These are phyloP conservation scores for Exophiala viscosa DNA, from an alignment of 2,329 filamentous ascomycete genomes.

Conservation along the genomic window DNA sequence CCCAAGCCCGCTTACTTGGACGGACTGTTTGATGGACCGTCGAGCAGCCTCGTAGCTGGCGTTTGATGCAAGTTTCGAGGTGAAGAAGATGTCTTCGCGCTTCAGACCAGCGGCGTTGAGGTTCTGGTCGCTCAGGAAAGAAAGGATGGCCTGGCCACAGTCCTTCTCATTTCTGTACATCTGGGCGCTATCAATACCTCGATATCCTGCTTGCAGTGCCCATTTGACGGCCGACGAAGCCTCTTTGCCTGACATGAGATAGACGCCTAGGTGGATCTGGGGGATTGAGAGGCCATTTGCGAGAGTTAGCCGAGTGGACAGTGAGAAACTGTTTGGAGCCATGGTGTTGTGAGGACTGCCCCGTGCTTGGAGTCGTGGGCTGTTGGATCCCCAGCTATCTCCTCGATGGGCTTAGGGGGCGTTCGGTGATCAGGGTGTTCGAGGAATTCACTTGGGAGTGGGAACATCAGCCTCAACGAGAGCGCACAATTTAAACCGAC, in stretches of 20 bases:
- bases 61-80: slow-evolving; percentile 70
- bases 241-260: slow-evolving; percentile 63
- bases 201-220: slow-evolving; percentile 47
- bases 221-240: slow-evolving; percentile 56
- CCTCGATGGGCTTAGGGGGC: no score
- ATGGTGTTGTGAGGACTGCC: slow-evolving; percentile 3
- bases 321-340: slow-evolving; percentile 25
- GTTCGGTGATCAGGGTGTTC: no score
- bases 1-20: slow-evolving; percentile 63
- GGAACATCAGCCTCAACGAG: no score
- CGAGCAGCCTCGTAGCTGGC: slow-evolving; percentile 65
- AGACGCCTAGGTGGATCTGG: slow-evolving; percentile 69
- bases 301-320: slow-evolving; percentile 43
- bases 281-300: slow-evolving; percentile 66
- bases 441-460: no score
- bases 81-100: slow-evolving; percentile 73
- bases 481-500: no score
- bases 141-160: slow-evolving; percentile 61
- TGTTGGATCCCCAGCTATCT: no score
- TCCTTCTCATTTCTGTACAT: slow-evolving; percentile 70
- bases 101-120: slow-evolving; percentile 51
- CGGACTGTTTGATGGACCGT: slow-evolving; percentile 61
- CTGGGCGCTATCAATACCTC: slow-evolving; percentile 56
- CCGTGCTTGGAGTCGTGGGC: neutral
- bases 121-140: slow-evolving; percentile 48